Evolutionary conservation across 768 basidiomycete genomes (phyloP).

Genomic region (Tulasnella sp.): DNA sequence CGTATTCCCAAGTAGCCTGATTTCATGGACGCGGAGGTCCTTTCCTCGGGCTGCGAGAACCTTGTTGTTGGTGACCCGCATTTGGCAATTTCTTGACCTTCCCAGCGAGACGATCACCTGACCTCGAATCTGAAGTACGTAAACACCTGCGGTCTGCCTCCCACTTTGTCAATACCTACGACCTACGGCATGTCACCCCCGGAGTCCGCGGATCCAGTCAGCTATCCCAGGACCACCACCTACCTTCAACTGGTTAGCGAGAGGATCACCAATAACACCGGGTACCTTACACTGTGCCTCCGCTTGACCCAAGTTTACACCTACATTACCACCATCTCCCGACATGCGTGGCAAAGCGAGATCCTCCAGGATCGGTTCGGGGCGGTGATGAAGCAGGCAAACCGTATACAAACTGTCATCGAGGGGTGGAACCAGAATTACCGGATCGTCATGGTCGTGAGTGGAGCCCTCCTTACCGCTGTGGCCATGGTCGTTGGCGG

Average conservation of each 20-base stretch:
- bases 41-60: too few relatives aligned
- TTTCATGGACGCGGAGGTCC: too few relatives aligned
- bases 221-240: neutral
- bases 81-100: too few relatives aligned
- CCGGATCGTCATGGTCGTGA: neutral
- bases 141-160: too few relatives aligned
- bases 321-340: neutral
- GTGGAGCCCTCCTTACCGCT: neutral
- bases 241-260: neutral
- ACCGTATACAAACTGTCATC: neutral
- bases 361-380: neutral
- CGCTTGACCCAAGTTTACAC: neutral
- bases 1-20: too few relatives aligned
- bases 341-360: neutral
- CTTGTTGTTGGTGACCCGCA: too few relatives aligned
- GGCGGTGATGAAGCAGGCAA: neutral
- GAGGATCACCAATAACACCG: neutral
- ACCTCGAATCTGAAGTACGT: too few relatives aligned
- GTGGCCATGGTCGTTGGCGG: neutral
- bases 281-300: neutral
- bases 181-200: too few relatives aligned
- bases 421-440: neutral
- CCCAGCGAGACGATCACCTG: too few relatives aligned
- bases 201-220: too few relatives aligned
- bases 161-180: too few relatives aligned